Evolutionary conservation across 1,284 basidiomycete genomes (phyloP).

Genomic region (Ustilago hordei): DNA sequence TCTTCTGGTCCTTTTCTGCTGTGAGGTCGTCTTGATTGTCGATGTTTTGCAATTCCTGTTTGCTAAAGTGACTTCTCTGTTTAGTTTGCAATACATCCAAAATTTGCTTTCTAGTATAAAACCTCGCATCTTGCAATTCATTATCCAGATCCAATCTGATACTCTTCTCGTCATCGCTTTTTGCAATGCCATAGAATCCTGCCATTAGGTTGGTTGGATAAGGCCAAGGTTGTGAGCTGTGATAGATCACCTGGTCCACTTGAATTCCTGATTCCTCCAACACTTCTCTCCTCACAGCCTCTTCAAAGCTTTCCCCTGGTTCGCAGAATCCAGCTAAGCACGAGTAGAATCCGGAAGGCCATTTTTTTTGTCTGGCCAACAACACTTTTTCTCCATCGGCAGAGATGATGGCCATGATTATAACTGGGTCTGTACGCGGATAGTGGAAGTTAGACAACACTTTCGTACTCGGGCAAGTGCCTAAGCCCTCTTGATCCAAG

Average conservation of each 20-base stretch:
- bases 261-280: constrained; percentile 93
- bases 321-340: constrained; percentile 68
- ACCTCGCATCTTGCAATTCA: constrained; percentile 92
- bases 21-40: constrained; percentile 70
- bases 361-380: constrained; percentile 81
- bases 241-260: constrained; percentile 86
- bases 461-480: constrained; percentile 39
- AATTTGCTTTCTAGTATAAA: constrained; percentile 84
- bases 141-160: constrained; percentile 92
- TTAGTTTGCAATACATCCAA: constrained; percentile 75
- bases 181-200: constrained; percentile 72
- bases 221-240: constrained; percentile 83
- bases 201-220: constrained; percentile 88
- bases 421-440: constrained; percentile 73
- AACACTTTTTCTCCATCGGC: constrained; percentile 83
- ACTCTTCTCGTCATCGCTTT: constrained; percentile 71
- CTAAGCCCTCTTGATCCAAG: constrained; percentile 29
- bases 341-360: constrained; percentile 69
- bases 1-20: constrained; percentile 68
- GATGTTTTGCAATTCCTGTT: constrained; percentile 76
- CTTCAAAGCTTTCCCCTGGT: constrained; percentile 80
- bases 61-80: constrained; percentile 72
- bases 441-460: constrained; percentile 63
- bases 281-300: constrained; percentile 90
- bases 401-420: constrained; percentile 89